Percentiles rank a stretch among this genome's conserved stretches.
phyloP scores from a whole-genome alignment of 441 rosid species.

The Dalechampia spathulata region DNA sequence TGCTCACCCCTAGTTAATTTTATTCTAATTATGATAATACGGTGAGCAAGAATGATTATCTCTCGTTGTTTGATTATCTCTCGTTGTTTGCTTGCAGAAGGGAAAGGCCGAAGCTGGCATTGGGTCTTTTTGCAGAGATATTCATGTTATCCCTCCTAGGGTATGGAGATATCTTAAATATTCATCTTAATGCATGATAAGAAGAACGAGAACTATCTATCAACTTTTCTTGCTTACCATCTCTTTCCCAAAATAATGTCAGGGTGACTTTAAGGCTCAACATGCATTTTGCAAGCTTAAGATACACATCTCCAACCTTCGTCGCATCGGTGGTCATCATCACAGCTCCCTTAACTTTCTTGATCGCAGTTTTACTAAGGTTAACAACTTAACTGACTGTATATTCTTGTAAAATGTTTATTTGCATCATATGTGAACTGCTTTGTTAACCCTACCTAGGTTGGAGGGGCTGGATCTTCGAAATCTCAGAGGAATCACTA shows the following conservation, averaged over 20 bases:
- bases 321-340: slow-evolving; percentile 48
- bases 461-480: slow-evolving; percentile 49
- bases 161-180: slow-evolving; percentile 17
- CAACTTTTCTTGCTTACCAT: neutral
- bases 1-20: too few species aligned
- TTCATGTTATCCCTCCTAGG: slow-evolving; percentile 58
- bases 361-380: slow-evolving; percentile 44
- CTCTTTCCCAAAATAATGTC: neutral
- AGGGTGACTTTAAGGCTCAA: slow-evolving; percentile 39
- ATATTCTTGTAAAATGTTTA: too few species aligned
- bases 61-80: neutral
- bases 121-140: slow-evolving; percentile 45
- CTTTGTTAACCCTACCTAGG: slow-evolving; percentile 19
- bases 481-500: slow-evolving; percentile 44
- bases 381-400: slow-evolving; percentile 17
- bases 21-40: neutral
- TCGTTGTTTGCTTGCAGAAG: slow-evolving; percentile 31
- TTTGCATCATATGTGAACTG: too few species aligned
- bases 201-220: too few species aligned
- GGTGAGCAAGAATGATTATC: too few species aligned
- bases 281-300: slow-evolving; percentile 61
- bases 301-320: slow-evolving; percentile 60
- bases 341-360: slow-evolving; percentile 47
- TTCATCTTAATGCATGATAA: neutral
- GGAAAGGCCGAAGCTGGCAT: slow-evolving; percentile 49